Base-by-base conservation (phyloP, 2,329 filamentous ascomycete species). In the Phialophora verrucosa region DNA sequence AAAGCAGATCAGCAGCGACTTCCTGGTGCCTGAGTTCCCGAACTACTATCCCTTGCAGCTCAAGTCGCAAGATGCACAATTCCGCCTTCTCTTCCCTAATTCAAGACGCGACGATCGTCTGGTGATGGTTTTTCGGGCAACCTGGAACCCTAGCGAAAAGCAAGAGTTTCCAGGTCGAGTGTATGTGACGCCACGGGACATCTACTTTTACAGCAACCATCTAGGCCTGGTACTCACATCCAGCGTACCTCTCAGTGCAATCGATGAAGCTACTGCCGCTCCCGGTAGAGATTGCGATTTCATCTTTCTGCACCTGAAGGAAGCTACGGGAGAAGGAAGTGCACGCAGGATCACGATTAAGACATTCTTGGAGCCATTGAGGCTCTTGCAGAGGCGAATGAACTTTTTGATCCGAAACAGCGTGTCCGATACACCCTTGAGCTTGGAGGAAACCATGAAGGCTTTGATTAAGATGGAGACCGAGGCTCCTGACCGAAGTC, bases 171-270 rank as follows among this genome's bases (percentile, higher is more conserved):
- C 90, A 8, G 90, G 95, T 0, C 88, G 95, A 61, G 88, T 96
- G 27, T 99, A 96, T 76, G 89, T 97, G 66, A 98, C 94, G 0
- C 85, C 90, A 0, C 88, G 90, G 68, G 91, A 93, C 70, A 88
- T 99, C 76, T 98, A 96, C 78, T 98, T 99, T 75, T 99, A 97
- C 79, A 96, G 93, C 73, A 91, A 98, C 74, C 91, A 97, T 75
- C 88, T 97, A 76, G 95, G 95, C 5, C 84, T 99, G 5, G 90
- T 98, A 0, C 84, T 97, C 42, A 91, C 94, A 0, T 94, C 93
- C 59, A 87, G 87, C 17, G 87, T 96, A 59, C 88, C 85, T 62
- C 83, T 99, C 64, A 85, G 89, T 62, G 88, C 86, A 23, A 92
- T 99, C 64, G 88, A 88, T 8, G 95, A 98, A 78, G 92, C 98